Conservation (phyloP, 768 basidiomycete species). For the Macrocybe gigantea region DNA sequence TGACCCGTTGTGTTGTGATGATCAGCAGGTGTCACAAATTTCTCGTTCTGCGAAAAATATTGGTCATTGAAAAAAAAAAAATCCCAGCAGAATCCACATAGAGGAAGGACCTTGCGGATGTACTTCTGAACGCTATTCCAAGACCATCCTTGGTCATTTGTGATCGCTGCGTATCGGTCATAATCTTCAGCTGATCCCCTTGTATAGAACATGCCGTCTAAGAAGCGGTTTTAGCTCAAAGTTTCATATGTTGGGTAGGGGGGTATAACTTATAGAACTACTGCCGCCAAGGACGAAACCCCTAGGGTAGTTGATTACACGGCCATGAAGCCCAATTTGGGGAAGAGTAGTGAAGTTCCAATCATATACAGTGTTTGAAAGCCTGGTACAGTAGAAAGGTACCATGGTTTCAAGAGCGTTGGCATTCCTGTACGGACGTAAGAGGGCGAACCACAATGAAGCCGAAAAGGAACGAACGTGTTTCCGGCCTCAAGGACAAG, state of each 20-base stretch:
- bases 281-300: slow-evolving; percentile 26
- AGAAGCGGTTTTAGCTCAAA: not conserved
- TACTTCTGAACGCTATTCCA: slow-evolving; percentile 23
- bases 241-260: not conserved
- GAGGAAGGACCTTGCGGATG: slow-evolving; percentile 15
- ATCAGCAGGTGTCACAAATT: slow-evolving; percentile 23
- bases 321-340: slow-evolving; percentile 15
- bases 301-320: slow-evolving; percentile 16
- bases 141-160: slow-evolving; percentile 25
- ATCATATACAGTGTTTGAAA: slow-evolving; percentile 5
- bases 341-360: slow-evolving; percentile 19
- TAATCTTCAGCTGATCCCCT: slow-evolving; percentile 26
- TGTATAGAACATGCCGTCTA: slow-evolving; percentile 26
- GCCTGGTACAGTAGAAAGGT: slow-evolving; percentile 5
- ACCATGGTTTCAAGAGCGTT: slow-evolving; percentile 1
- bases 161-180: slow-evolving; percentile 20
- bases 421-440: not conserved
- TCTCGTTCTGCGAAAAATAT: slow-evolving; percentile 21
- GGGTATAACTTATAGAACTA: slow-evolving; percentile 21
- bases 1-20: slow-evolving; percentile 25
- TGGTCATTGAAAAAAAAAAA: not conserved
- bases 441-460: not conserved
- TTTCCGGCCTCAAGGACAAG: slow-evolving; percentile 8
- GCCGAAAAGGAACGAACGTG: slow-evolving; percentile 5
- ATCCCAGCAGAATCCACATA: not conserved